phyloP scores from a whole-genome alignment of 1,284 basidiomycete species.

The Rhodotorula sp. region DNA sequence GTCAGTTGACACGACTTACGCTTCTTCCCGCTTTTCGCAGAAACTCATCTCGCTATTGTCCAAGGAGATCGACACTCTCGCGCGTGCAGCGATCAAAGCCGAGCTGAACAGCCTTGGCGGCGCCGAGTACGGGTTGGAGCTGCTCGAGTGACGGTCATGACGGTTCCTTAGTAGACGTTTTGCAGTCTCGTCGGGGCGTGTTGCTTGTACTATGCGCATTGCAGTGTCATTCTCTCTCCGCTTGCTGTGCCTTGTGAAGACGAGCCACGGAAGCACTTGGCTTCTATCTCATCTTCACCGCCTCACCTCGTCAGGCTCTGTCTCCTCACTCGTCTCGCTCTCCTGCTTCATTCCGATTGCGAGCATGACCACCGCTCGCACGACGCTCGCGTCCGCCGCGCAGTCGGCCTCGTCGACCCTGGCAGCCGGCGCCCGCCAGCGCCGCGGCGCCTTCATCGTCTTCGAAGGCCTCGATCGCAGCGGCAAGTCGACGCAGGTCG shows the following conservation, averaged over 20 bases:
- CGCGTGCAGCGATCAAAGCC: conserved; percentile 73
- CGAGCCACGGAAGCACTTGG: too few species aligned
- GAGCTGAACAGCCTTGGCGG: conserved; percentile 65
- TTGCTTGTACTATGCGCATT: too few species aligned
- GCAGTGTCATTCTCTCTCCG: too few species aligned
- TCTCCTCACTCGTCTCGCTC: too few species aligned
- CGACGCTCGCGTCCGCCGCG: not conserved
- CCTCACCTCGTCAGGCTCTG: too few species aligned
- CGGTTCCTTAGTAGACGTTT: not conserved
- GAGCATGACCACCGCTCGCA: too few species aligned
- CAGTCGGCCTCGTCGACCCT: too few species aligned
- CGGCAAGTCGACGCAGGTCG: conserved; percentile 84
- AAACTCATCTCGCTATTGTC: conserved; percentile 72
- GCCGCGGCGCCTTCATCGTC: conserved; percentile 78
- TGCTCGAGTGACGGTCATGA: not conserved
- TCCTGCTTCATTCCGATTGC: too few species aligned
- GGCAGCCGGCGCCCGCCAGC: not conserved
- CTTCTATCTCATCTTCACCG: too few species aligned
- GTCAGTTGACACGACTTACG: not conserved
- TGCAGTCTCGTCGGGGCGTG: too few species aligned
- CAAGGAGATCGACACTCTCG: conserved; percentile 78
- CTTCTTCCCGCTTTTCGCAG: conserved; percentile 52
- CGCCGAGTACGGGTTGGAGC: conserved; percentile 5
- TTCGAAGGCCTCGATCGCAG: conserved; percentile 91
- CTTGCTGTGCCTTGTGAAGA: too few species aligned